Percentiles rank a stretch among this genome's conserved stretches.
Evolutionary conservation across 1,284 basidiomycete genomes (phyloP).

Genomic region (Jaminaea rosea): DNA sequence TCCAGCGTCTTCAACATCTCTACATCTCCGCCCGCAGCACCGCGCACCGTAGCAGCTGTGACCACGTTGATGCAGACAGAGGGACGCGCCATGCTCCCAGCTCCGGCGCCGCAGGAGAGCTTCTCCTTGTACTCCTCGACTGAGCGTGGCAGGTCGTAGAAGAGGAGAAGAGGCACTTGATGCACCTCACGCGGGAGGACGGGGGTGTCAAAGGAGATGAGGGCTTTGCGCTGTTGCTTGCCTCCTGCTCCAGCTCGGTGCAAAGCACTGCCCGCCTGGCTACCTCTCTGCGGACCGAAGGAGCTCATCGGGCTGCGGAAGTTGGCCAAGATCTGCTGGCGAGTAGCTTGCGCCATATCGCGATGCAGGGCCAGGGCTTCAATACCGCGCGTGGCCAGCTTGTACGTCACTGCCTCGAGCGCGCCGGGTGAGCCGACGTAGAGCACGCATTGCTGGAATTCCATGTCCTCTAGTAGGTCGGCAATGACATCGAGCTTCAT

Average conservation of each 20-base stretch:
- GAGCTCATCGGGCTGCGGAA: conserved; percentile 57
- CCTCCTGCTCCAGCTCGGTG: conserved; percentile 7
- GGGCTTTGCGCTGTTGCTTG: conserved; percentile 52
- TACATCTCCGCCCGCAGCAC: conserved; percentile 64
- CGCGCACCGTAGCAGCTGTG: conserved; percentile 86
- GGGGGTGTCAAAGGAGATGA: conserved; percentile 83
- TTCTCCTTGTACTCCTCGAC: conserved; percentile 92
- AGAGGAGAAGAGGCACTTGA: conserved; percentile 76
- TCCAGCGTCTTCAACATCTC: conserved; percentile 96
- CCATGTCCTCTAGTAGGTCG: conserved; percentile 84
- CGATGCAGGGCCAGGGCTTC: conserved; percentile 71
- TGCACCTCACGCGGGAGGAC: conserved; percentile 79
- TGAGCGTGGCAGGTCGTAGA: conserved; percentile 75
- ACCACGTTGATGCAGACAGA: conserved; percentile 90
- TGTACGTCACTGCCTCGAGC: conserved; percentile 55
- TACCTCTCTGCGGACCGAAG: conserved; percentile 7
- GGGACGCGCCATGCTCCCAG: conserved; percentile 68
- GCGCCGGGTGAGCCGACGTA: conserved; percentile 40
- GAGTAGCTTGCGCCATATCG: conserved; percentile 73
- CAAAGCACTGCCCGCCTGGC: conserved; percentile 7
- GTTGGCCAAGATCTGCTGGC: conserved; percentile 68
- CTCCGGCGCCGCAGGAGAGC: conserved; percentile 53
- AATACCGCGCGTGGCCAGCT: conserved; percentile 70
- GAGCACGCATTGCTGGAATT: conserved; percentile 48
- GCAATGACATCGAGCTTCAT: conserved; percentile 94